Percentiles rank a stretch among this genome's conserved stretches.
Evolutionary conservation across 192 early-diverging fungal species (phyloP).

Genomic region (Linderina pennispora): DNA sequence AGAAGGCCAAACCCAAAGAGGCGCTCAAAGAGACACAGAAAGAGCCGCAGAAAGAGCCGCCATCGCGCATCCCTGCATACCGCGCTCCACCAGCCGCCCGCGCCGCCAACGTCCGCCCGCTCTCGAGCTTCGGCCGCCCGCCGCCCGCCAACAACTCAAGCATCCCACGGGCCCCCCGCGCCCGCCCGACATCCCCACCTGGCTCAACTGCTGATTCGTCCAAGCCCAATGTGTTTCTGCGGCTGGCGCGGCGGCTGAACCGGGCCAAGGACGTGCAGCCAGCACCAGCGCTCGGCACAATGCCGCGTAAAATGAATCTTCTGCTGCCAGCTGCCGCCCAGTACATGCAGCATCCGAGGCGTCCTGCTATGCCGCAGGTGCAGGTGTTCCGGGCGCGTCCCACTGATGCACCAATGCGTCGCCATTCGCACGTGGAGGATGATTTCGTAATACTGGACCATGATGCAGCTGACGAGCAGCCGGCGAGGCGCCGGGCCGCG

Average conservation of each 20-base stretch:
- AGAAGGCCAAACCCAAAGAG: constrained; percentile 10
- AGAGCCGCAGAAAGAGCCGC: not conserved
- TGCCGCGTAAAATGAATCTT: constrained; percentile 43
- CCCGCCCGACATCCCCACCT: constrained; percentile 46
- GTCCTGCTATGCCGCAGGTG: constrained; percentile 22
- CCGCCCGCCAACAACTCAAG: constrained; percentile 23
- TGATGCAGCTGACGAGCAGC: not conserved
- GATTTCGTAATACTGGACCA: not conserved
- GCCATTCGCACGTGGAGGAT: too few species aligned
- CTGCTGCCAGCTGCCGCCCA: constrained; percentile 39
- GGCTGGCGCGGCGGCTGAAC: constrained; percentile 38
- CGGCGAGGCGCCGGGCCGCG: too few species aligned
- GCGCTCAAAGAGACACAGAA: not conserved
- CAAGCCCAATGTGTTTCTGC: constrained; percentile 34
- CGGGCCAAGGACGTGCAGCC: constrained; percentile 15
- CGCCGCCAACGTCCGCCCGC: constrained; percentile 8
- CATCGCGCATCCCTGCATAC: constrained; percentile 37
- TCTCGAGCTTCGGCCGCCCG: constrained; percentile 34
- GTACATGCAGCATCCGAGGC: constrained; percentile 37
- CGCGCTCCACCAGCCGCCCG: constrained; percentile 4
- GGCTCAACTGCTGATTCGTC: constrained; percentile 13
- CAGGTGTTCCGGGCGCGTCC: constrained; percentile 37
- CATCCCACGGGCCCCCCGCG: constrained; percentile 35
- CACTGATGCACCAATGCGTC: constrained; percentile 27
- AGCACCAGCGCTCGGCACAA: constrained; percentile 19